These are phyloP conservation scores for Russula griseocarnosa DNA, from an alignment of 768 basidiomycete species.

Conservation along the genomic window DNA sequence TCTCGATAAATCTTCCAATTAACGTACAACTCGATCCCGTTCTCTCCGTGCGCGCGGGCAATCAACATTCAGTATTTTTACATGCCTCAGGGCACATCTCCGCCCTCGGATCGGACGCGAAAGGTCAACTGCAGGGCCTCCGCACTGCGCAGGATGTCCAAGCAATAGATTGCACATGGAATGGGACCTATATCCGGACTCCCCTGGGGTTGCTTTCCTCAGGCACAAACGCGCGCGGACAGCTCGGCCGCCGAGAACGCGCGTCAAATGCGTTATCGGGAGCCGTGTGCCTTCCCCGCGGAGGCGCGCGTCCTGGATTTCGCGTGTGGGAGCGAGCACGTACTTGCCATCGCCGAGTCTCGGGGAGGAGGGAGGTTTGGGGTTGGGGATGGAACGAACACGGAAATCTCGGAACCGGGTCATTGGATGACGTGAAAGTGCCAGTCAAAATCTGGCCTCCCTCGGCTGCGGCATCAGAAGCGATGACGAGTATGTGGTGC, in stretches of 20 bases:
- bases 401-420: constrained; percentile 78
- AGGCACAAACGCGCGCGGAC: constrained; percentile 56
- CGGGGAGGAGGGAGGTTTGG: constrained; percentile 44
- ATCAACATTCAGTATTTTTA: constrained; percentile 51
- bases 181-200: constrained; percentile 56
- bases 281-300: constrained; percentile 35
- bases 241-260: constrained; percentile 54
- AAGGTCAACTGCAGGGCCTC: constrained; percentile 55
- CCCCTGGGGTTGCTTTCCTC: constrained; percentile 42
- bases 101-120: constrained; percentile 66
- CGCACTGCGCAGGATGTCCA: constrained; percentile 31
- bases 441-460: constrained; percentile 57
- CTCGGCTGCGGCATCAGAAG: constrained; percentile 7
- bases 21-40: constrained; percentile 28
- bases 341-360: constrained; percentile 41
- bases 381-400: constrained; percentile 99
- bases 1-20: constrained; percentile 35
- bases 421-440: constrained; percentile 47
- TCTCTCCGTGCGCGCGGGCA: constrained; percentile 41
- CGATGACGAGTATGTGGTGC: constrained; percentile 13
- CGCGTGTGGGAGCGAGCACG: constrained; percentile 81
- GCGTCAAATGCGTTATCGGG: constrained; percentile 22
- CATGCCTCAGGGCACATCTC: constrained; percentile 45
- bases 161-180: constrained; percentile 68
- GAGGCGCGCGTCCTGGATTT: constrained; percentile 27